A percentile compares a stretch with the other conserved stretches of the same genome.
These are phyloP conservation scores for Pachyrhizus erosus DNA, from an alignment of 306 rosid genomes.

Conservation along the genomic window DNA sequence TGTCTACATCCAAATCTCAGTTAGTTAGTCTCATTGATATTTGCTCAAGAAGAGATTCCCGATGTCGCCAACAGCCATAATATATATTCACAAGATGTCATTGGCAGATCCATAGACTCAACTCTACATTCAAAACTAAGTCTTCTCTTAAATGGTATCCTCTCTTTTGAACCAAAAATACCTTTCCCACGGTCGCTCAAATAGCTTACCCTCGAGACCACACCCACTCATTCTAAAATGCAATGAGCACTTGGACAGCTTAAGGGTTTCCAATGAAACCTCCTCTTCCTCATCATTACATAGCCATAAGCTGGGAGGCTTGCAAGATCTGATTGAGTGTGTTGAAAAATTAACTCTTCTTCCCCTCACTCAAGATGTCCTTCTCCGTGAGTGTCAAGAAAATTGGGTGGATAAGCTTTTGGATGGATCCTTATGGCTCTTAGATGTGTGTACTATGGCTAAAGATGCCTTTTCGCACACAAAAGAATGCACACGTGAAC, in stretches of 20 bases:
- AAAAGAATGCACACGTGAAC: constrained; percentile 44
- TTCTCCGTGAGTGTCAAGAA: constrained; percentile 17
- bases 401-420: constrained; percentile 28
- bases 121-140: constrained; percentile 31
- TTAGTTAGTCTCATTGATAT: constrained; percentile 35
- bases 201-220: constrained; percentile 42
- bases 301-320: constrained; percentile 18
- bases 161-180: constrained; percentile 41
- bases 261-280: constrained; percentile 38
- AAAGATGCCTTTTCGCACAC: constrained; percentile 45
- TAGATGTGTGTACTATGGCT: constrained; percentile 39
- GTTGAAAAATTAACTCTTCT: constrained; percentile 28
- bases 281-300: constrained; percentile 36
- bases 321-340: constrained; percentile 40
- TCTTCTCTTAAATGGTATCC: constrained; percentile 41
- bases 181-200: constrained; percentile 31
- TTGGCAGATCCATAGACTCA: constrained; percentile 37
- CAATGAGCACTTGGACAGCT: constrained; percentile 32
- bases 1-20: constrained; percentile 40
- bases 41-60: constrained; percentile 32
- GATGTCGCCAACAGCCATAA: constrained; percentile 24
- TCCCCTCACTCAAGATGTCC: constrained; percentile 28
- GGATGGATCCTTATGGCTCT: constrained; percentile 40
- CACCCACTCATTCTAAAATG: constrained; percentile 41
- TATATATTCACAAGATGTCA: constrained; percentile 41